These are phyloP conservation scores for Tremella mesenterica DNA, from an alignment of 768 basidiomycete genomes.

Conservation along the genomic window DNA sequence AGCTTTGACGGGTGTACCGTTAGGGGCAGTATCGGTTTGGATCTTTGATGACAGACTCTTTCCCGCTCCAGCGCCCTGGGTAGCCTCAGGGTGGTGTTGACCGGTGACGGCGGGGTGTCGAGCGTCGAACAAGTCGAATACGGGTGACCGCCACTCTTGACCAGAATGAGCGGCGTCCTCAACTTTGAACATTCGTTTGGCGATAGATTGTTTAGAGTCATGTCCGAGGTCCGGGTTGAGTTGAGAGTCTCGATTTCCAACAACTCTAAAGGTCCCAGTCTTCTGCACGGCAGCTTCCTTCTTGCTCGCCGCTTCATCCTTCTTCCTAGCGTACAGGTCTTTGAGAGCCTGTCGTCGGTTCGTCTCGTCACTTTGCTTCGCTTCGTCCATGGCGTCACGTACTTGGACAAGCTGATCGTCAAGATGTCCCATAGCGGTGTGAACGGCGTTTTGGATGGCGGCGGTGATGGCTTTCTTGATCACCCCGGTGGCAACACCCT, in stretches of 20 bases:
- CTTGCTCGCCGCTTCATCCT: slow-evolving; percentile 46
- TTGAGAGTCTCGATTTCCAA: slow-evolving; percentile 55
- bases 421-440: slow-evolving; percentile 72
- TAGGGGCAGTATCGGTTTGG: not conserved
- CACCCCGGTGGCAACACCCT: slow-evolving; percentile 66
- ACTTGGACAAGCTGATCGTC: slow-evolving; percentile 86
- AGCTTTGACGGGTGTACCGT: too few relatives aligned
- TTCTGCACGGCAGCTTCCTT: slow-evolving; percentile 46
- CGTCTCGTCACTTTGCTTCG: slow-evolving; percentile 46
- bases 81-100: slow-evolving; percentile 27
- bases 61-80: slow-evolving; percentile 16
- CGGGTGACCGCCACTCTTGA: slow-evolving; percentile 52
- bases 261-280: slow-evolving; percentile 65
- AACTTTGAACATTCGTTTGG: slow-evolving; percentile 52
- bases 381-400: slow-evolving; percentile 51
- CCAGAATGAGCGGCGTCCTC: slow-evolving; percentile 49
- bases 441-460: slow-evolving; percentile 59
- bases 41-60: slow-evolving; percentile 7
- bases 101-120: slow-evolving; percentile 42
- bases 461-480: slow-evolving; percentile 57
- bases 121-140: slow-evolving; percentile 42
- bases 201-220: slow-evolving; percentile 57
- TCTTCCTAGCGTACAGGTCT: slow-evolving; percentile 44
- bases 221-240: slow-evolving; percentile 59
- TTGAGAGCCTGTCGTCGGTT: slow-evolving; percentile 35